Percentiles rank a stretch among this genome's conserved stretches.
These are phyloP conservation scores for Penicillium crystallinum DNA, from an alignment of 495 filamentous ascomycete genomes.

Conservation along the genomic window DNA sequence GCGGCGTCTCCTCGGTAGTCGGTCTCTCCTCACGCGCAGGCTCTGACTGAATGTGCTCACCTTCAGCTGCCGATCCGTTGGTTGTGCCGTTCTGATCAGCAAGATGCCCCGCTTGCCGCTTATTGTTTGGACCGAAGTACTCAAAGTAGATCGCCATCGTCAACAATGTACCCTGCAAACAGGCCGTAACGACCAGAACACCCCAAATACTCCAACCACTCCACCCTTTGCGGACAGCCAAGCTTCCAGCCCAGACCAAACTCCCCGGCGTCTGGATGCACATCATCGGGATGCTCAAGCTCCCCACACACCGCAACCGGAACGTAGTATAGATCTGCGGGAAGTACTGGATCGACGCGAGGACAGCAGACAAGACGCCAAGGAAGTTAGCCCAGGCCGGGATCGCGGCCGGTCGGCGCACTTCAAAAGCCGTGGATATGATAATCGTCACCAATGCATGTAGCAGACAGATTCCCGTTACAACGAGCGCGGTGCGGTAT, in stretches of 20 bases:
- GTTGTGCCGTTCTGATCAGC: constrained; percentile 33
- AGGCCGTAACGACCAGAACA: constrained; percentile 77
- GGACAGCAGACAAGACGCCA: constrained; percentile 68
- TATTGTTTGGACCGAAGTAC: constrained; percentile 35
- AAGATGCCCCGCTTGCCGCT: constrained; percentile 26
- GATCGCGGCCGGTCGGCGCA: constrained; percentile 53
- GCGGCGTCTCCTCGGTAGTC: constrained; percentile 42
- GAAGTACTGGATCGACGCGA: constrained; percentile 85
- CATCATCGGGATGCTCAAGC: constrained; percentile 96
- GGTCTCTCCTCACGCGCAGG: constrained; percentile 31
- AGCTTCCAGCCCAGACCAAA: constrained; percentile 80
- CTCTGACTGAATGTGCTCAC: constrained; percentile 9
- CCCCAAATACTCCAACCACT: constrained; percentile 95
- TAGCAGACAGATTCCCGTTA: constrained; percentile 62
- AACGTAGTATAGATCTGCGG: constrained; percentile 93
- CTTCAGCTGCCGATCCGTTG: constrained; percentile 25
- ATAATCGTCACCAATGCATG: constrained; percentile 67
- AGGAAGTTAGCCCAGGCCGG: constrained; percentile 76
- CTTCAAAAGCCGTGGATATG: constrained; percentile 56
- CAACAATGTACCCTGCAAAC: constrained; percentile 78
- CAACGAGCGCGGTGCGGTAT: constrained; percentile 68
- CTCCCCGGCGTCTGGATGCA: constrained; percentile 92
- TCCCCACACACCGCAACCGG: constrained; percentile 73
- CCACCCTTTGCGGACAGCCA: constrained; percentile 72
- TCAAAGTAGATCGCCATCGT: constrained; percentile 78